Evolutionary conservation across 179 eudicot species (phyloP), one percentile per base, ranked within the genome.

Genomic region (Silene coronaria): DNA sequence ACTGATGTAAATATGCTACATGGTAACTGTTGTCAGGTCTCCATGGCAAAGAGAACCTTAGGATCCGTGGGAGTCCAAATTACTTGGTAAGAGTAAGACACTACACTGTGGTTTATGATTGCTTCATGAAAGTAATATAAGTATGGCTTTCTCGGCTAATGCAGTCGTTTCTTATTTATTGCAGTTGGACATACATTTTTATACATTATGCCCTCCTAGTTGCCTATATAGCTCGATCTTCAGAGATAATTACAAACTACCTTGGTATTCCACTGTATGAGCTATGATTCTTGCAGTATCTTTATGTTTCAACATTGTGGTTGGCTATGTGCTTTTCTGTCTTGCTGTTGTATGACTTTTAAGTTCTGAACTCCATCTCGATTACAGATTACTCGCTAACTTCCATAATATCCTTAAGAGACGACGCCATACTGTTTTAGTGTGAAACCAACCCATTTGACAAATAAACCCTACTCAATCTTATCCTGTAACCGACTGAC

Each of bases 181-280:
- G 88, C 97, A 91, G 98, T 84, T 94, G 98, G 97, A 89, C 96
- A 10, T 92, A 94, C 84, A 88, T 94, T 71, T 92, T 94, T 78
- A 90, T 94, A 72, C 96, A 91, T 79, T 91, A 94, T 42, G 96
- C 98, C 46, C 97, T 94, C 79, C 94, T 94, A 48, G 90, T 94
- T 80, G 98, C 97, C 27, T 94, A 94, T 74, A 88, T 88, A 60
- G 92, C 97, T 81, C 98, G 98, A 64, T 90, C 97, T 42, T 91
- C 98, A 16, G 92, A 90, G 76, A 94, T 90, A 38, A 75, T 94
- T 87, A 85, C 97, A 72, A 88, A 87, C 83, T 87, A 87, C 88
- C 89, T 90, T 73, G 89, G 92, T 86, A 86, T 90, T 86, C 96
- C 97, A 80, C 63, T 77, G 97, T 93, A 91, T 64, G 88, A 80